These are phyloP conservation scores for Metarhizium guizhouense DNA, from an alignment of 2,329 filamentous ascomycete species.

Conservation along the genomic window DNA sequence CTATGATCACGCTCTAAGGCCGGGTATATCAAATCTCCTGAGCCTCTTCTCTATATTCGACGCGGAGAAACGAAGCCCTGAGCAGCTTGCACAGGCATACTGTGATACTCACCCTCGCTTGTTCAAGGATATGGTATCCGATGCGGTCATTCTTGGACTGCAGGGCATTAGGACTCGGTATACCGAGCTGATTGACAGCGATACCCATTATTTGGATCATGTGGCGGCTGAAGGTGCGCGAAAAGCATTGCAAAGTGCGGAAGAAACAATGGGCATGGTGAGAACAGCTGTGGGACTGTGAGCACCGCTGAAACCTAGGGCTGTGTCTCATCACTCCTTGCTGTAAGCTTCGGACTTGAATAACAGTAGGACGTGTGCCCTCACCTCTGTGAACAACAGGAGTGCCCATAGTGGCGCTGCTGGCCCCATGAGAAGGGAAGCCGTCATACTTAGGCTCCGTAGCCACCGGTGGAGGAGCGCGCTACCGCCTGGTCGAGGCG, in stretches of 20 bases:
- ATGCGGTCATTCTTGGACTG: slow-evolving; percentile 45
- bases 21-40: slow-evolving; percentile 82
- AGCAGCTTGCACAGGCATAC: slow-evolving; percentile 30
- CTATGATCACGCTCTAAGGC: slow-evolving; percentile 61
- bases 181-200: slow-evolving; percentile 35
- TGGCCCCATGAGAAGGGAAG: background rate
- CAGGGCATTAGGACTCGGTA: slow-evolving; percentile 48
- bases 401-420: background rate
- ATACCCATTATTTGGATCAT: slow-evolving; percentile 44
- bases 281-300: slow-evolving; percentile 41
- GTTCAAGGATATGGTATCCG: slow-evolving; percentile 46
- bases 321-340: background rate
- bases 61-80: slow-evolving; percentile 25
- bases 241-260: slow-evolving; percentile 54
- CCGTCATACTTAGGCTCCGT: background rate
- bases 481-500: background rate
- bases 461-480: background rate
- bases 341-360: background rate
- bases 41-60: slow-evolving; percentile 69
- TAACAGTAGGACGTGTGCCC: background rate
- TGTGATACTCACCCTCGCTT: slow-evolving; percentile 26
- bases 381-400: background rate
- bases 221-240: slow-evolving; percentile 49
- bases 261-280: slow-evolving; percentile 46
- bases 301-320: background rate